Base-by-base conservation (phyloP, 331 rosid species). In the Phaseolus coccineus region DNA sequence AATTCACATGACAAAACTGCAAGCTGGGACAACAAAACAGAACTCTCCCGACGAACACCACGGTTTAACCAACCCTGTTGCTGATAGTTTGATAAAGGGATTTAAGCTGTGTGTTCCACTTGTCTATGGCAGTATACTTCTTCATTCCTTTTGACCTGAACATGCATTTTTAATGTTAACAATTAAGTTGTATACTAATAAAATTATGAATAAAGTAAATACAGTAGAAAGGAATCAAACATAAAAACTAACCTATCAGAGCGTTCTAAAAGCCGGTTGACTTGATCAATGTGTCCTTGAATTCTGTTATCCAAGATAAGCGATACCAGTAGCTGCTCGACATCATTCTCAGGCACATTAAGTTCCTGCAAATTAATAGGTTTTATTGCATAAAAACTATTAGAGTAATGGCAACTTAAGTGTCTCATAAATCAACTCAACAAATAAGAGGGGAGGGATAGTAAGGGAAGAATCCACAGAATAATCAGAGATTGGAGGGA, bases 61-160 rank as follows among this genome's bases (percentile, higher is more conserved):
- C 52, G 51, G 70, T 61, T 82, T 83, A 88, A 56, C 85, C 82
- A 78, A 94, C 97, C 90, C 97, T 85, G 87, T 92, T 92, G 84
- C 91, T 85, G 86, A 91, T 87, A 39, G 97, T 88, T 69, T 91
- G 96, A 77, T 85, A 85, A 30, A 95, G 97, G 69, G 96, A 90
- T 84, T 84, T 91, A 56, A 95, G 90, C 83, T 95, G 99, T 39
- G 94, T 89, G 84, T 93, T 95, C 99, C 98, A 95, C 84, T 95
- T 95, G 82, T 95, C 97, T 64, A 95, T 71, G 6, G 98, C 98
- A n/a, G 97, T 84, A 80, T 93, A 91, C 87, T 95, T 95, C 82
- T 95, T 95, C 97, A 88, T 88, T 85, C 99, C 99, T 87, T 95
- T 95, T 9, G 98, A 94, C 91, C 98, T 94, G 93, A 64, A 82